A percentile compares a stretch with the other conserved stretches of the same genome.
Conservation (phyloP, 2,329 filamentous ascomycete genomes). For the Aspergillus tanneri region DNA sequence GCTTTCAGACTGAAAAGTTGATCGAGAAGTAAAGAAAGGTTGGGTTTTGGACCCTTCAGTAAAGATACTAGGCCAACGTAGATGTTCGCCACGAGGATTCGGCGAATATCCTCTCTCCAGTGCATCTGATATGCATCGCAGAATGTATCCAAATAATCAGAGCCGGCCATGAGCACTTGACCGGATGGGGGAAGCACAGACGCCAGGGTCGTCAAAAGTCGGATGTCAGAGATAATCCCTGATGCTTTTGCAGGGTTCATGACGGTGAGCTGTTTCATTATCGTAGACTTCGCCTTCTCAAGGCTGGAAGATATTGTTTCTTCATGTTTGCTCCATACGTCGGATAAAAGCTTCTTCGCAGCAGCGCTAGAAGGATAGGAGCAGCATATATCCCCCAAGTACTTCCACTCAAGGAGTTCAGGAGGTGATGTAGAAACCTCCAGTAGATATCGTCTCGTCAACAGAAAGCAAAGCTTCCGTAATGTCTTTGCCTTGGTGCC, state of each 20-base stretch:
- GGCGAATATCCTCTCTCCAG: constrained; percentile 62
- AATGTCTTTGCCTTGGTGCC: constrained; percentile 50
- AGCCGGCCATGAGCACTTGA: constrained; percentile 72
- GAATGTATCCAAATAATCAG: constrained; percentile 81
- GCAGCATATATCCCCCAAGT: constrained; percentile 67
- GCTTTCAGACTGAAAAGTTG: constrained; percentile 78
- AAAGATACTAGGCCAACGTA: constrained; percentile 75
- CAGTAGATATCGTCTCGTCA: constrained; percentile 60
- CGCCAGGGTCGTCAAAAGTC: constrained; percentile 41
- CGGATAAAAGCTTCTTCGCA: constrained; percentile 52
- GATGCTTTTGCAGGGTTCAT: constrained; percentile 13
- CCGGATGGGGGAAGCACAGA: constrained; percentile 47
- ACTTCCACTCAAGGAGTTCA: constrained; percentile 61
- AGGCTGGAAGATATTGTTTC: constrained; percentile 36
- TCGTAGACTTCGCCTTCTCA: constrained; percentile 35
- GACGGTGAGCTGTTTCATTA: constrained; percentile 33
- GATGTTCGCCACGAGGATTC: constrained; percentile 66
- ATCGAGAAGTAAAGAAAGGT: constrained; percentile 74
- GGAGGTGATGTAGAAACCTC: constrained; percentile 45
- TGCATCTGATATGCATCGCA: constrained; percentile 49
- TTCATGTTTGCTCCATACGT: constrained; percentile 45
- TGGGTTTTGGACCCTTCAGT: constrained; percentile 64
- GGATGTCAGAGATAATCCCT: constrained; percentile 29
- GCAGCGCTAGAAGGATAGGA: constrained; percentile 65
- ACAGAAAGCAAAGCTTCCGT: constrained; percentile 63